Evolutionary conservation across 2,329 filamentous ascomycete species (phyloP).

Genomic region (Penicillium sp.): DNA sequence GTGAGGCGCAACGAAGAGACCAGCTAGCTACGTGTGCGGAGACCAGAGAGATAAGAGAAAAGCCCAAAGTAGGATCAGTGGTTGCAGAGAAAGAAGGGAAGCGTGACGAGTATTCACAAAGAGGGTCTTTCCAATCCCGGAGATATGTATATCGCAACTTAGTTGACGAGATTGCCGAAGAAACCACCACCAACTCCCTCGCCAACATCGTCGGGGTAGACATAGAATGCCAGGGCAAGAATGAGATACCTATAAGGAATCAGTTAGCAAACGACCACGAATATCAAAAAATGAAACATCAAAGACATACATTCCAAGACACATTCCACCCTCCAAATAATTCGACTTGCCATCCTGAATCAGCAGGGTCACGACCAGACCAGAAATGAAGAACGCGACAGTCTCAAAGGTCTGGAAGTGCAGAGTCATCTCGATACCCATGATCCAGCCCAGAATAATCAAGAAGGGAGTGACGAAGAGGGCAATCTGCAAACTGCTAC

Average conservation of each 20-base stretch:
- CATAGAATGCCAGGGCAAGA: constrained; percentile 56
- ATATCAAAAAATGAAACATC: constrained; percentile 11
- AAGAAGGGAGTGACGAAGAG: constrained; percentile 80
- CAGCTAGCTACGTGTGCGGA: constrained; percentile 12
- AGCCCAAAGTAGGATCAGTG: neutral
- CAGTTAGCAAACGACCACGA: constrained; percentile 5
- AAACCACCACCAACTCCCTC: constrained; percentile 30
- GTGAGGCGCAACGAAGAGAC: constrained; percentile 11
- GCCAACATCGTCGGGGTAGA: constrained; percentile 53
- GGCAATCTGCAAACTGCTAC: constrained; percentile 82
- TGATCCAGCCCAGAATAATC: constrained; percentile 80
- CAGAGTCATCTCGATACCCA: constrained; percentile 74
- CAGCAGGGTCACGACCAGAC: constrained; percentile 73
- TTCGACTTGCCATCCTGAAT: constrained; percentile 84
- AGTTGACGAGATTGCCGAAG: constrained; percentile 23
- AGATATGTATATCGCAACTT: constrained; percentile 8
- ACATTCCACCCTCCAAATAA: constrained; percentile 81
- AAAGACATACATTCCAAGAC: constrained; percentile 59
- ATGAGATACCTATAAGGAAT: constrained; percentile 45
- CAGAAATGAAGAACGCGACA: constrained; percentile 76
- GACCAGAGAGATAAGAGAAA: constrained; percentile 2
- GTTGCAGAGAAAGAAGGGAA: neutral
- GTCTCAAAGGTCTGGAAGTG: constrained; percentile 84
- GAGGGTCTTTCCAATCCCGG: neutral
- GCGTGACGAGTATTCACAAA: neutral